Evolutionary conservation across 345 rosid genomes (phyloP).

Genomic region (Sisymbrium irio): DNA sequence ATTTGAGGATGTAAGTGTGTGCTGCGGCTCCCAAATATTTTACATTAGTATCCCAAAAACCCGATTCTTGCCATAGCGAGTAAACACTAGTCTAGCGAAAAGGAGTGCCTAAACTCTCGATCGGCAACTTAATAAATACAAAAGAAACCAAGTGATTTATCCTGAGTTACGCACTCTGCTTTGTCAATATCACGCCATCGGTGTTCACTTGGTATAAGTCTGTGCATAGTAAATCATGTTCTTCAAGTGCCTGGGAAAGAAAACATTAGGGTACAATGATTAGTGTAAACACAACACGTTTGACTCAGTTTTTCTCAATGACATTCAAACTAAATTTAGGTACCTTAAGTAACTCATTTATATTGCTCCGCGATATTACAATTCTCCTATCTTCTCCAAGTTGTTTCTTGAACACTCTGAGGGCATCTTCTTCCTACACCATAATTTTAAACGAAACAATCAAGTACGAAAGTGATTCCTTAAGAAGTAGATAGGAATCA

Average conservation of each 20-base stretch:
- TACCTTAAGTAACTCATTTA: constrained; percentile 82
- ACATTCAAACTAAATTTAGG: not conserved
- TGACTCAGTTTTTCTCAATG: not conserved
- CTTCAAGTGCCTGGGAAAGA: constrained; percentile 76
- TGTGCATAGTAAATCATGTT: constrained; percentile 67
- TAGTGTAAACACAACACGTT: constrained; percentile 39
- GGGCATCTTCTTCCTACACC: constrained; percentile 75
- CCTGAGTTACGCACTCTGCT: constrained; percentile 54
- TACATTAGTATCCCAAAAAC: not conserved
- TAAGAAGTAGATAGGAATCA: not conserved
- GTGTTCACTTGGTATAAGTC: constrained; percentile 67
- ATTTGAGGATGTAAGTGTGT: not conserved
- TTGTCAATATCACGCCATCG: constrained; percentile 79
- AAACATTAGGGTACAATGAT: not conserved
- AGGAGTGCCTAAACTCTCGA: constrained; percentile 6
- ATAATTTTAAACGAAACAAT: not conserved
- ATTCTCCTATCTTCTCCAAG: constrained; percentile 85
- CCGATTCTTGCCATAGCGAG: not conserved
- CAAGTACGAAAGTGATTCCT: not conserved
- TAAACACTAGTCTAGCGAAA: not conserved
- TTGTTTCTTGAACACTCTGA: constrained; percentile 70
- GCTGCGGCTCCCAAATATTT: not conserved
- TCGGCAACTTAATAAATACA: constrained; percentile 2
- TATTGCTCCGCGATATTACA: constrained; percentile 77
- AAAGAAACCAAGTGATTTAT: constrained; percentile 12